Percentiles rank a stretch among this genome's conserved stretches.
Conservation (phyloP, 2,329 filamentous ascomycete species). For the Fusarium caatingaense region DNA sequence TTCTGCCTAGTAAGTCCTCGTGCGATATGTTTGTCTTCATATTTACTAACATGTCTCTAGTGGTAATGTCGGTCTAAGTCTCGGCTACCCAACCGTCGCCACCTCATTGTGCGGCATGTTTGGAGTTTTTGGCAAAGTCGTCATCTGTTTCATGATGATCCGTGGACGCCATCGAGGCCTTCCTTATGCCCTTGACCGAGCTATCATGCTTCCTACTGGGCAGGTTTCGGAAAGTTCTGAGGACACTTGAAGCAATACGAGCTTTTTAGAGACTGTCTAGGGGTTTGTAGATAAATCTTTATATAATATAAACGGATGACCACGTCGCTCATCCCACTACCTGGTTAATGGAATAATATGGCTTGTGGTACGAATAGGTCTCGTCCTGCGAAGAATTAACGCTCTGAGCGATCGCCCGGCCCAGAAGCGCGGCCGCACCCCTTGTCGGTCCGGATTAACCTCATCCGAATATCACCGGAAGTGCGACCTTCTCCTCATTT, state of each 20-base stretch:
- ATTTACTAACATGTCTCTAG: slow-evolving; percentile 12
- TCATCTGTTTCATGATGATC: slow-evolving; percentile 52
- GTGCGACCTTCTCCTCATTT: no score
- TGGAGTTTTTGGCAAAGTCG: slow-evolving; percentile 48
- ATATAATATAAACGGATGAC: no score
- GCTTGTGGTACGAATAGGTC: no score
- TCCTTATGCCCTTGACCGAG: slow-evolving; percentile 49
- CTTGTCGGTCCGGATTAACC: no score
- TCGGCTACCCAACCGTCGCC: slow-evolving; percentile 46
- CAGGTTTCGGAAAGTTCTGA: not conserved
- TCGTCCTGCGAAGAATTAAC: no score
- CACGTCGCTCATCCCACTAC: no score
- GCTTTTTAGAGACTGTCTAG: no score
- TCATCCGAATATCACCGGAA: no score
- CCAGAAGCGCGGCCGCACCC: no score
- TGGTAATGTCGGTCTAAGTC: slow-evolving; percentile 50
- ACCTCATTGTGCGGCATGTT: slow-evolving; percentile 47
- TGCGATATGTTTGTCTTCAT: accelerated
- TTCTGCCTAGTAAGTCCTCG: slow-evolving; percentile 45
- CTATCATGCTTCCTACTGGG: slow-evolving; percentile 44
- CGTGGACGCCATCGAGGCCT: slow-evolving; percentile 51
- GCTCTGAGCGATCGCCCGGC: no score
- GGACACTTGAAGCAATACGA: accelerated
- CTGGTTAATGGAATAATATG: no score
- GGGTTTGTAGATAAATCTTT: no score